Conservation (phyloP, 805 yeast species). For the Ogataea trehalophila region DNA sequence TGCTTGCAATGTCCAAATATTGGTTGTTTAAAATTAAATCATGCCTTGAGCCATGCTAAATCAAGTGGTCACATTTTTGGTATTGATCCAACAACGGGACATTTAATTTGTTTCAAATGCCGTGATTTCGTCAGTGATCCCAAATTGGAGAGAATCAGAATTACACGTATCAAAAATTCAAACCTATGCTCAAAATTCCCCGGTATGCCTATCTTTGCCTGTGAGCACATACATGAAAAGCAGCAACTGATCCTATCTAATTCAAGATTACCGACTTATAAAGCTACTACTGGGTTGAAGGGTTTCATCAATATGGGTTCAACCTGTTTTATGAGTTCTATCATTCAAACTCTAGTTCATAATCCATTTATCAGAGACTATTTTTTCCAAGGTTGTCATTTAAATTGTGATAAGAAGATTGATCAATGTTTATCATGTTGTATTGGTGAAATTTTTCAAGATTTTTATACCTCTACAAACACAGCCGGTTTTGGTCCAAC, state of each 20-base stretch:
- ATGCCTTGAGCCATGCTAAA: slow-evolving; percentile 44
- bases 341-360: slow-evolving; percentile 84
- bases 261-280: slow-evolving; percentile 40
- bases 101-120: slow-evolving; percentile 77
- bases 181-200: slow-evolving; percentile 20
- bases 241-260: slow-evolving; percentile 26
- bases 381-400: slow-evolving; percentile 72
- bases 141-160: slow-evolving; percentile 48
- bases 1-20: slow-evolving; percentile 76
- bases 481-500: slow-evolving; percentile 78
- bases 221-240: slow-evolving; percentile 23
- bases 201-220: slow-evolving; percentile 29
- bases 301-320: slow-evolving; percentile 95
- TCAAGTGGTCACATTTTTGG: slow-evolving; percentile 49
- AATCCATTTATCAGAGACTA: slow-evolving; percentile 81
- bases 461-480: slow-evolving; percentile 61
- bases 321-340: slow-evolving; percentile 93
- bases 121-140: slow-evolving; percentile 64
- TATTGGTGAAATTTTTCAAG: slow-evolving; percentile 69
- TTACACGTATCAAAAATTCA: slow-evolving; percentile 21
- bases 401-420: slow-evolving; percentile 40
- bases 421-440: slow-evolving; percentile 77
- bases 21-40: slow-evolving; percentile 56
- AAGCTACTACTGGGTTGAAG: slow-evolving; percentile 70
- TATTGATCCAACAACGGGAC: slow-evolving; percentile 63